Evolutionary conservation across 495 filamentous ascomycete species (phyloP).

Genomic region (Neurospora sp.): DNA sequence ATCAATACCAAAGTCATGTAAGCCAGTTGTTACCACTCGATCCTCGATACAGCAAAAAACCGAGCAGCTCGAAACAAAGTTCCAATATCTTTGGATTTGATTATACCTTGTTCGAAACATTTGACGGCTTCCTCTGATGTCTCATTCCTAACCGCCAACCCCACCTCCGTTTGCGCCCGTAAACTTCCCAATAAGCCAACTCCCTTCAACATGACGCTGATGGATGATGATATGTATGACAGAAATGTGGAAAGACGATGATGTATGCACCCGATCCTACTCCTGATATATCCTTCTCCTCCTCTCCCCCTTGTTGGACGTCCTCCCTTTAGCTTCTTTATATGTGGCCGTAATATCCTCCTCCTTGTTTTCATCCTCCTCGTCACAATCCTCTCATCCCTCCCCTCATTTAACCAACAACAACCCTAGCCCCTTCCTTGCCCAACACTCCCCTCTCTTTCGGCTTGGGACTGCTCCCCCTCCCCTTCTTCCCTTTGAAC

Average conservation of each 20-base stretch:
- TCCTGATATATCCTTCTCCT: background rate
- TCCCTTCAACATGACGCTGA: background rate
- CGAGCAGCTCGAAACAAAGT: background rate
- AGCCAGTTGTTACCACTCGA: background rate
- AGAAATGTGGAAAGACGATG: background rate
- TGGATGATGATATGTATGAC: background rate
- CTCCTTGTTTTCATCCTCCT: background rate
- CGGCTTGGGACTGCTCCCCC: conserved; percentile 86
- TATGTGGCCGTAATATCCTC: background rate
- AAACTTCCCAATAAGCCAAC: background rate
- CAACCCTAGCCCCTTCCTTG: conserved; percentile 83
- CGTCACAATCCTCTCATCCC: no score
- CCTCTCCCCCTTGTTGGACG: background rate
- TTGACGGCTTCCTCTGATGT: background rate
- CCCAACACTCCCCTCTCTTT: conserved; percentile 89
- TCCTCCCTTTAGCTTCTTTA: background rate
- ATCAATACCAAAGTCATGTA: background rate
- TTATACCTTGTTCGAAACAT: background rate
- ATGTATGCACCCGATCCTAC: background rate
- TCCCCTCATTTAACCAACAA: conserved; percentile 37
- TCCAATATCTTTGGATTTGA: background rate
- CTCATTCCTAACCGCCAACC: background rate
- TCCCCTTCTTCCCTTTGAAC: conserved; percentile 75
- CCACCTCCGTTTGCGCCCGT: background rate
- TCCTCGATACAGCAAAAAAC: background rate